Base-by-base conservation (phyloP, 2,329 filamentous ascomycete species). In the Clonostachys chloroleuca region DNA sequence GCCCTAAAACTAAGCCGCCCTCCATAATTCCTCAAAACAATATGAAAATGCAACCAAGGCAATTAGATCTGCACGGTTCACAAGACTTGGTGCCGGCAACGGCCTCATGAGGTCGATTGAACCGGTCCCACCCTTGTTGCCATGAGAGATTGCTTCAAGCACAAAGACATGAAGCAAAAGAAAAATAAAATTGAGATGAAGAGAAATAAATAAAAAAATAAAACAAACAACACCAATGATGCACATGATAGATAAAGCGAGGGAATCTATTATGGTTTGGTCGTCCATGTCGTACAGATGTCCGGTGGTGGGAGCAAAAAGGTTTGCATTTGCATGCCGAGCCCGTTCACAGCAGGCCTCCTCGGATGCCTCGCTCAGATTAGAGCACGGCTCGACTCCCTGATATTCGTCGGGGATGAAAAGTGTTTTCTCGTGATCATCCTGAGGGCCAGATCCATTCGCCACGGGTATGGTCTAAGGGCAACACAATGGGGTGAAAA, bases 211-310 rank as follows among this genome's bases (percentile, higher is more conserved):
- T 34, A 36, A 35, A 41, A 17, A 33, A 46, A 10, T 6, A 46
- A 41, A 20, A 42, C 34, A 46, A 46, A 46, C 33, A 60, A 60
- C 58, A 61, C 59, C 60, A 49, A 49, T 56, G 49, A 60, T 60
- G 57, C 58, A 56, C 52, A 48, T 45, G 43, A 54, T 47, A 37
- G 16, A 53, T 59, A 52, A 52, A 50, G 51, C 24, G 24, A 30
- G 52, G 54, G 40, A 51, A 52, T 60, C 58, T 60, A 60, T 49
- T 40, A 35, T 20, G 16, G 14, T 14, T 50, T 58, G 55, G 14
- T 18, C 36, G 36, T 39, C 24, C 24, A 30, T 30, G 24, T 30
- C 24, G 24, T 30, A 30, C 24, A 30, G 24, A 30, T 30, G 24
- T 30, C 24, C 24, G 9, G 24, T 30, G 24, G 24, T 30, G 24